These are phyloP conservation scores for Scedosporium minutisporum DNA, from an alignment of 2,329 filamentous ascomycete species.

Conservation along the genomic window DNA sequence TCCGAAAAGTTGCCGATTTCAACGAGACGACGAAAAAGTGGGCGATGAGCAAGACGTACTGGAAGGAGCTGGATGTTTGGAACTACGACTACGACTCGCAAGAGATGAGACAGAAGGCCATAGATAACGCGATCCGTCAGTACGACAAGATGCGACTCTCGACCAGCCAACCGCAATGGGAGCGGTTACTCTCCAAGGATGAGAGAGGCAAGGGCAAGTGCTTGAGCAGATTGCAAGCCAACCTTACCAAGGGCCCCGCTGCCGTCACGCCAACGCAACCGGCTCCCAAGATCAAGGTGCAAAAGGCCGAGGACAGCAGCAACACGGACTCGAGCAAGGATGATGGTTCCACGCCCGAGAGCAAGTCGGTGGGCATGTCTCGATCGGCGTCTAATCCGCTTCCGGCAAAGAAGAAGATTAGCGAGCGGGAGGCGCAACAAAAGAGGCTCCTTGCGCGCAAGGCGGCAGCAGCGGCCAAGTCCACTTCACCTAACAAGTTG, in stretches of 20 bases:
- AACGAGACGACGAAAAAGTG: slow-evolving; percentile 40
- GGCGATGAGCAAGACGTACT: slow-evolving; percentile 45
- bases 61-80: slow-evolving; percentile 57
- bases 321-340: slow-evolving; percentile 18
- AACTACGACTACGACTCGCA: slow-evolving; percentile 45
- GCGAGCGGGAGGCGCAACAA: slow-evolving; percentile 42
- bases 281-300: slow-evolving; percentile 37
- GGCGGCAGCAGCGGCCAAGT: slow-evolving; percentile 16
- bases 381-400: slow-evolving; percentile 42
- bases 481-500: slow-evolving; percentile 16
- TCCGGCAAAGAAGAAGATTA: slow-evolving; percentile 47
- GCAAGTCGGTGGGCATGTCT: slow-evolving; percentile 23
- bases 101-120: slow-evolving; percentile 47
- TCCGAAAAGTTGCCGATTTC: slow-evolving; percentile 50
- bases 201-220: slow-evolving; percentile 50
- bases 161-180: slow-evolving; percentile 49
- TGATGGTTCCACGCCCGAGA: slow-evolving; percentile 23
- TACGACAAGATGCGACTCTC: slow-evolving; percentile 51
- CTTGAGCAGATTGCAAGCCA: slow-evolving; percentile 51
- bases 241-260: slow-evolving; percentile 43
- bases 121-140: slow-evolving; percentile 50
- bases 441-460: slow-evolving; percentile 38
- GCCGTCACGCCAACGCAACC: slow-evolving; percentile 17
- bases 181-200: slow-evolving; percentile 46
- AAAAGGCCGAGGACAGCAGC: slow-evolving; percentile 37